These are phyloP conservation scores for Viola odorata DNA, from an alignment of 345 rosid species.

Conservation along the genomic window DNA sequence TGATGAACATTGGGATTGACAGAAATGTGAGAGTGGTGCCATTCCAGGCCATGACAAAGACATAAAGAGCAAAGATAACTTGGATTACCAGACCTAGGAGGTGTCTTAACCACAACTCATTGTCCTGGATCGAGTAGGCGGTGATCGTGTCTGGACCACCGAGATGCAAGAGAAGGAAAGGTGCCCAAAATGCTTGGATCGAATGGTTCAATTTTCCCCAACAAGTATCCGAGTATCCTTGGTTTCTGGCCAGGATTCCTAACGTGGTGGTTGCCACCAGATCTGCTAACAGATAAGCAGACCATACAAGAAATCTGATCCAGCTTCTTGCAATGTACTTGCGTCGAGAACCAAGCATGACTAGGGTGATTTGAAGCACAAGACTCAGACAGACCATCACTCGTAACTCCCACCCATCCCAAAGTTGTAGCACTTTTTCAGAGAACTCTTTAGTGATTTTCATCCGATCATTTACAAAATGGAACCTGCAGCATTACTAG, in stretches of 20 bases:
- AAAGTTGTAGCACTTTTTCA: conserved; percentile 3
- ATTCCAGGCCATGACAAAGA: conserved; percentile 3
- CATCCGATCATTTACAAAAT: not conserved
- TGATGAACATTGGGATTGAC: not conserved
- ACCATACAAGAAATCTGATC: conserved; percentile 8
- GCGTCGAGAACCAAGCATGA: conserved; percentile 10
- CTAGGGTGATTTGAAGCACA: conserved; percentile 4
- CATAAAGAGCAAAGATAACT: not conserved
- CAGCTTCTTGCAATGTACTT: conserved; percentile 14
- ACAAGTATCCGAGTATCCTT: conserved; percentile 4
- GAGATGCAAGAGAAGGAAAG: conserved; percentile 13
- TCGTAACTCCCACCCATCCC: conserved; percentile 14
- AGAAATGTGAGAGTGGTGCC: not conserved
- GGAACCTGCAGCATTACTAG: too few species aligned
- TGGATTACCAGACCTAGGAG: conserved; percentile 11
- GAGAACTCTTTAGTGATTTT: not conserved
- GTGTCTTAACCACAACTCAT: conserved; percentile 16
- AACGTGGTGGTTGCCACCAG: conserved; percentile 4
- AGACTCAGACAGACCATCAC: conserved; percentile 4
- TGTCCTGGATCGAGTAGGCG: conserved; percentile 15
- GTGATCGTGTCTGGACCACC: conserved; percentile 19
- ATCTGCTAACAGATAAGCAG: conserved; percentile 12
- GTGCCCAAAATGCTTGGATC: conserved; percentile 16
- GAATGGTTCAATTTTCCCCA: not conserved
- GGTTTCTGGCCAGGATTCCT: conserved; percentile 11